Base-by-base conservation (phyloP, 805 yeast species). In the Yamadazyma laniorum region DNA sequence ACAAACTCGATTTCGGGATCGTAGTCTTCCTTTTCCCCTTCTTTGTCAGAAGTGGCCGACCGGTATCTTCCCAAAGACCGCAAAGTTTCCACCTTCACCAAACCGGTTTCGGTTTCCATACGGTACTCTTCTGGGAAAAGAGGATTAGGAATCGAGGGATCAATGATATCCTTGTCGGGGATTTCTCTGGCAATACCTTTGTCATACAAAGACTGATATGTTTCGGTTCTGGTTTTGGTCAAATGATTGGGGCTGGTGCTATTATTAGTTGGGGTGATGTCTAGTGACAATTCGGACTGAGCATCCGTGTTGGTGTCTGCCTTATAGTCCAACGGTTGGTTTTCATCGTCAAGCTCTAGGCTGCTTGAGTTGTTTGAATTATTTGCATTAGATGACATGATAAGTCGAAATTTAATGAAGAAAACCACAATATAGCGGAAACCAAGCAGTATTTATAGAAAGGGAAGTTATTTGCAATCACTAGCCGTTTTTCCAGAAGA, bases 81-180 rank as follows among this genome's bases (percentile, higher is more conserved):
- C 49, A 88, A 67, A 1, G 95, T 83, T 29, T 78, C 66, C 1
- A 82, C 85, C 2, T 91, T 93, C 11, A 89, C 96, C 38, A 89
- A 68, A 46, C 96, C 96, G 5, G 96, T 86, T 37, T 75, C 74
- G 0, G 96, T 89, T 67, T 89, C 96, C 59, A 89, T 48, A 5
- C 89, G 84, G 58, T 86, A 89, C 58, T 89, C 96, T 67, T 89
- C 96, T 6, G 96, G 96, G 71, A 89, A 89, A 25, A 88, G 82
- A 12, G 91, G 85, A 45, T 75, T 74, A 43, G 70, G 74, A 17
- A 75, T 70, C 26, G 68, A 67, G 3, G 72, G 69, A 19, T 49
- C 34, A 50, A 65, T 51, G 27, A 80, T 62, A 47, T 79, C 86
- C 0, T 78, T 74, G 18, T 65, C 53, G 4, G 85, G 80, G 1